Conservation (phyloP, 208 protist species). For the Leishmania mexicana region DNA sequence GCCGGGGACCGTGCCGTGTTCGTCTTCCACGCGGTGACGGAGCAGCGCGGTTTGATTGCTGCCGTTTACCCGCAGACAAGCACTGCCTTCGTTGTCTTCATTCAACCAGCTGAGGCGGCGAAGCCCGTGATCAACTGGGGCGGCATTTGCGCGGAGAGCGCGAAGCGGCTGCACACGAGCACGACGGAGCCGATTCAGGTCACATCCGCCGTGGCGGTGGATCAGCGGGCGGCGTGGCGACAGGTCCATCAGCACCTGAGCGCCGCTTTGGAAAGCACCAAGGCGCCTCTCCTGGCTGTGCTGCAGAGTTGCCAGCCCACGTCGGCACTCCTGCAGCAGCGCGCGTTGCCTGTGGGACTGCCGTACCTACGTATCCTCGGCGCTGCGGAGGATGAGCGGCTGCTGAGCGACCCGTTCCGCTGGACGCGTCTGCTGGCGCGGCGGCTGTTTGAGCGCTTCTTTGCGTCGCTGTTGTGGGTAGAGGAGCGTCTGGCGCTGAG, state of each 20-base stretch:
- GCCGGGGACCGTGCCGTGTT: conserved; percentile 63
- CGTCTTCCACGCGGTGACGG: conserved; percentile 69
- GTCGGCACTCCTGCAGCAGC: conserved; percentile 67
- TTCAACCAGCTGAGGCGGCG: conserved; percentile 78
- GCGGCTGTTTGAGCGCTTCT: conserved; percentile 82
- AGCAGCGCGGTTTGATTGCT: conserved; percentile 69
- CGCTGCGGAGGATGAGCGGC: conserved; percentile 78
- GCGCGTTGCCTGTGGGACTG: conserved; percentile 46
- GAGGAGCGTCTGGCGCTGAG: conserved; percentile 86
- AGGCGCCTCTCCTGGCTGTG: conserved; percentile 66
- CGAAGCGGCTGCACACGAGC: conserved; percentile 40
- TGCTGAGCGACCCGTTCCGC: conserved; percentile 87
- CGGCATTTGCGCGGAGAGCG: conserved; percentile 61
- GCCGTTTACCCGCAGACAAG: conserved; percentile 63
- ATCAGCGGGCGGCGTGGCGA: conserved; percentile 70
- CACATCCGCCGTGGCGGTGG: conserved; percentile 45
- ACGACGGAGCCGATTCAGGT: conserved; percentile 31
- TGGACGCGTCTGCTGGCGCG: conserved; percentile 70
- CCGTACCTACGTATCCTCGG: conserved; percentile 83
- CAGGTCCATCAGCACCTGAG: conserved; percentile 54
- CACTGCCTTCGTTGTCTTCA: conserved; percentile 61
- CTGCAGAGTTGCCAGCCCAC: conserved; percentile 74
- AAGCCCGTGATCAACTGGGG: conserved; percentile 71
- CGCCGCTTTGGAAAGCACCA: conserved; percentile 42
- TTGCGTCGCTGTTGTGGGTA: conserved; percentile 78